A percentile compares a stretch with the other conserved stretches of the same genome.
Conservation (phyloP, 495 filamentous ascomycete species). For the Articulospora tetracladia region DNA sequence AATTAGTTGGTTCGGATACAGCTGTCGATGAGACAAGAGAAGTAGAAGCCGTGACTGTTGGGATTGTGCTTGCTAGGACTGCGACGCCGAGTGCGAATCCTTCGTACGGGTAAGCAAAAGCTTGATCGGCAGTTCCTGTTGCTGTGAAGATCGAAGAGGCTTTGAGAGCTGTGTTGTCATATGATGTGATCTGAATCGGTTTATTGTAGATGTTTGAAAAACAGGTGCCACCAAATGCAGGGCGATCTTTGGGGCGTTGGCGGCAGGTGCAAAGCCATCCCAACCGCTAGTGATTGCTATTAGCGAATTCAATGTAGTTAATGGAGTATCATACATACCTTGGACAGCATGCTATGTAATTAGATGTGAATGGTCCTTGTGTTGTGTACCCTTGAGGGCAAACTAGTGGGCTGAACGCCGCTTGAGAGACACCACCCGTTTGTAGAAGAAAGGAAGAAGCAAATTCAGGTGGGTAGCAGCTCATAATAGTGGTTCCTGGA, state of each 20-base stretch:
- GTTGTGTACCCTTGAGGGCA: constrained; percentile 22
- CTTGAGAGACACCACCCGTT: constrained; percentile 10
- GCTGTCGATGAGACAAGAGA: neutral
- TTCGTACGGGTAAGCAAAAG: constrained; percentile 24
- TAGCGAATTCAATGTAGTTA: neutral
- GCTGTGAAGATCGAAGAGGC: constrained; percentile 20
- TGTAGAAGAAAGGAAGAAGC: constrained; percentile 12
- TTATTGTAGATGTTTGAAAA: constrained; percentile 21
- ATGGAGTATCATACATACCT: constrained; percentile 12
- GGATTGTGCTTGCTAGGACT: constrained; percentile 8
- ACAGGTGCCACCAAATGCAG: constrained; percentile 26
- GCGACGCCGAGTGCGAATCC: constrained; percentile 21
- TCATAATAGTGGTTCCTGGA: constrained; percentile 21
- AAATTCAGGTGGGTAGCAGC: constrained; percentile 27
- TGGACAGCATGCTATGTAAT: constrained; percentile 29
- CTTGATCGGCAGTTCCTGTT: constrained; percentile 13
- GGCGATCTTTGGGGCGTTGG: constrained; percentile 17
- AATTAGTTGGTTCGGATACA: neutral
- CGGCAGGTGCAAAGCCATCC: constrained; percentile 17
- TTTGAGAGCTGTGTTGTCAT: constrained; percentile 11
- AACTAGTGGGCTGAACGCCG: constrained; percentile 23
- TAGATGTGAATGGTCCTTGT: constrained; percentile 3
- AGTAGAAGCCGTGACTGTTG: neutral
- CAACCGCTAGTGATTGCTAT: constrained; percentile 11
- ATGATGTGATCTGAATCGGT: constrained; percentile 18